These are phyloP conservation scores for Penicillium herquei DNA, from an alignment of 495 filamentous ascomycete species.

Conservation along the genomic window DNA sequence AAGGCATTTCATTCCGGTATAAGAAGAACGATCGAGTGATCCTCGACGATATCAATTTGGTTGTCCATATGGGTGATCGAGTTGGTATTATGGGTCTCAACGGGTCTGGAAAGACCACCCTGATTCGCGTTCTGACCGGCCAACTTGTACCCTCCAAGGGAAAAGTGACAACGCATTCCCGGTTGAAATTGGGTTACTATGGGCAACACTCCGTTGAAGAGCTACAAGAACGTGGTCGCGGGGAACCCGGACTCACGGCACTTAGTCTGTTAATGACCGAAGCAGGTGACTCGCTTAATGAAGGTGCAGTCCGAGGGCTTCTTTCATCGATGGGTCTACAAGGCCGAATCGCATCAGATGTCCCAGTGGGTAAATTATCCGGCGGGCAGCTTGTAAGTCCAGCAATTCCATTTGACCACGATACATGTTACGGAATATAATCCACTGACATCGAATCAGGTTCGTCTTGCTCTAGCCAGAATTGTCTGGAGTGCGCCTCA, in stretches of 20 bases:
- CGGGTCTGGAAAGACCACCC: constrained; percentile 71
- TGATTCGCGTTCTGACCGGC: constrained; percentile 57
- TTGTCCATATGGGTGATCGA: constrained; percentile 65
- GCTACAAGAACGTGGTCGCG: constrained; percentile 50
- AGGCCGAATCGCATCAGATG: constrained; percentile 64
- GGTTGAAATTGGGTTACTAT: constrained; percentile 68
- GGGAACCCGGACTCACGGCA: constrained; percentile 55
- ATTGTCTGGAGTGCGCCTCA: constrained; percentile 68
- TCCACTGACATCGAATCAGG: constrained; percentile 31
- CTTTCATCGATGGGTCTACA: constrained; percentile 63
- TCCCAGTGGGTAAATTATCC: constrained; percentile 65
- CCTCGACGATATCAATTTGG: constrained; percentile 60
- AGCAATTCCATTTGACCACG: background rate
- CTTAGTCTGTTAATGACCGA: constrained; percentile 56
- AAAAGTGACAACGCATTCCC: constrained; percentile 59
- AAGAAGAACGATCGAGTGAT: constrained; percentile 32
- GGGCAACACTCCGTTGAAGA: constrained; percentile 73
- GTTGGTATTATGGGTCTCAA: constrained; percentile 73
- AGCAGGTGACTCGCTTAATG: constrained; percentile 47
- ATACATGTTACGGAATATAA: background rate
- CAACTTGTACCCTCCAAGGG: constrained; percentile 45
- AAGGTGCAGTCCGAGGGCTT: constrained; percentile 60
- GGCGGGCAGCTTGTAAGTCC: constrained; percentile 65
- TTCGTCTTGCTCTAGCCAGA: constrained; percentile 70
- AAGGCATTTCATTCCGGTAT: constrained; percentile 63